Conservation (phyloP, 495 filamentous ascomycete genomes). For the Trichocladium antarcticum region DNA sequence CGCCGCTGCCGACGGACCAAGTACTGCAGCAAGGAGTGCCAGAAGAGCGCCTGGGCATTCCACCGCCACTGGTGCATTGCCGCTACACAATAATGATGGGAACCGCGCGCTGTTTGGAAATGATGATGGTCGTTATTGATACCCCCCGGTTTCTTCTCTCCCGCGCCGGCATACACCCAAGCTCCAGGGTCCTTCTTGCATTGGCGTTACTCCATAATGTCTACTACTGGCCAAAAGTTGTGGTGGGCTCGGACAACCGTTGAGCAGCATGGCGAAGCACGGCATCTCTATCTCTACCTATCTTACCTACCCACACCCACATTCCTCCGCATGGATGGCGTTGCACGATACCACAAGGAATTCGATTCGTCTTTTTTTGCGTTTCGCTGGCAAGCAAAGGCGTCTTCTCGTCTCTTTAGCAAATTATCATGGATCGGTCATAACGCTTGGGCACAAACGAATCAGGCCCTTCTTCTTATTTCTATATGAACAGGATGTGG, state of each 20-base stretch:
- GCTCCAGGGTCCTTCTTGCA: background rate
- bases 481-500: too few species aligned
- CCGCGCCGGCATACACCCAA: background rate
- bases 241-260: background rate
- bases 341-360: background rate
- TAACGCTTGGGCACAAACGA: too few species aligned
- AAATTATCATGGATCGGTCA: too few species aligned
- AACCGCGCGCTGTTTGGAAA: background rate
- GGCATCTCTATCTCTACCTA: background rate
- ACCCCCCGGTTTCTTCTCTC: slow-evolving; percentile 20
- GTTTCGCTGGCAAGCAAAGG: background rate
- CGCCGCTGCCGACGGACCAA: slow-evolving; percentile 92
- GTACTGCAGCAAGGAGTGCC: slow-evolving; percentile 99
- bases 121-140: slow-evolving; percentile 21
- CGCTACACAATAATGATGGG: slow-evolving; percentile 39
- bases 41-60: slow-evolving; percentile 96
- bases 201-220: slow-evolving; percentile 3
- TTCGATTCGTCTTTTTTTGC: background rate
- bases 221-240: background rate
- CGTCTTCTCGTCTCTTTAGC: too few species aligned
- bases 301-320: background rate
- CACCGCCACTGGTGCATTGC: slow-evolving; percentile 96
- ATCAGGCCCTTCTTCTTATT: too few species aligned
- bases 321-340: slow-evolving; percentile 2
- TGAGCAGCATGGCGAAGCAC: background rate